Evolutionary conservation across 2,329 filamentous ascomycete genomes (phyloP).

Genomic region (Penicillium sp.): DNA sequence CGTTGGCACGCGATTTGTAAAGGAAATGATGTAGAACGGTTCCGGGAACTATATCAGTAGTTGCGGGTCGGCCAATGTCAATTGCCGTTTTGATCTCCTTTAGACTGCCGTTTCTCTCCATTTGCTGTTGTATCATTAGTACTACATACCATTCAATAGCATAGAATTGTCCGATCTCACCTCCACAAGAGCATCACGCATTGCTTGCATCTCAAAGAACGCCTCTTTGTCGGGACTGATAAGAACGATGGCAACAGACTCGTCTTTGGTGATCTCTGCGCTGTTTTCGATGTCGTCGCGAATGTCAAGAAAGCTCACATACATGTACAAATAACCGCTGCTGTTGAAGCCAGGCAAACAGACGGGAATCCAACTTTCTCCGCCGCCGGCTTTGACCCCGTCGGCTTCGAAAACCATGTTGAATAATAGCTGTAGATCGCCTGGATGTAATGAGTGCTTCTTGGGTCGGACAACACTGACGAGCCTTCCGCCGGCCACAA

Average conservation of each 20-base stretch:
- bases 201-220: conserved; percentile 77
- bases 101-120: conserved; percentile 67
- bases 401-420: conserved; percentile 98
- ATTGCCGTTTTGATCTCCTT: conserved; percentile 64
- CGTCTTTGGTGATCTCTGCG: conserved; percentile 46
- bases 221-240: conserved; percentile 89
- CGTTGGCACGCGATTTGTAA: conserved; percentile 88
- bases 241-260: conserved; percentile 78
- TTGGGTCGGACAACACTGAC: conserved; percentile 92
- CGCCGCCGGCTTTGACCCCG: conserved; percentile 80
- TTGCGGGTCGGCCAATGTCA: conserved; percentile 59
- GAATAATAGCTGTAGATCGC: conserved; percentile 91
- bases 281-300: conserved; percentile 41
- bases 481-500: conserved; percentile 83
- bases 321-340: conserved; percentile 95
- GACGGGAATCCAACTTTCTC: conserved; percentile 94
- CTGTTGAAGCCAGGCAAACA: conserved; percentile 97
- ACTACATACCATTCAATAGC: conserved; percentile 20
- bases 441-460: conserved; percentile 88
- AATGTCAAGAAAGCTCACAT: conserved; percentile 83
- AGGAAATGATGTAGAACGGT: conserved; percentile 81
- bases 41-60: conserved; percentile 68
- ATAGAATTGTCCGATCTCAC: conserved; percentile 27
- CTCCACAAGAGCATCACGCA: conserved; percentile 54
- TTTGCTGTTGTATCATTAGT: conserved; percentile 43